Percentiles rank a stretch among this genome's conserved stretches.
phyloP scores from a whole-genome alignment of 2,329 filamentous ascomycete species.

The Fusarium oligoseptatum region DNA sequence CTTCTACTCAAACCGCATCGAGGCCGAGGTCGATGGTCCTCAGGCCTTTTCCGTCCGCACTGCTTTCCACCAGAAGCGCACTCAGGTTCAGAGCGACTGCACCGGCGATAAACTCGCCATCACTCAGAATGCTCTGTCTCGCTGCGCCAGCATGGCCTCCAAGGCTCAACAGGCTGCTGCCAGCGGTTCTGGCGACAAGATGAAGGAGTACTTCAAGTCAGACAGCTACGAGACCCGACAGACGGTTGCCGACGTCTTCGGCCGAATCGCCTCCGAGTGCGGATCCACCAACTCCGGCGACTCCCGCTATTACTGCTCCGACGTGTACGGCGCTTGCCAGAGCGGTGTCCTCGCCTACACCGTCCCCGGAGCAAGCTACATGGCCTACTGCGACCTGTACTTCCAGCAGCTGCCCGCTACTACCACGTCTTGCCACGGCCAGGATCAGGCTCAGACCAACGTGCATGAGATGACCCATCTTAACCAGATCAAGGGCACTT shows the following conservation, averaged over 20 bases:
- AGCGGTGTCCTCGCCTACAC: conserved; percentile 71
- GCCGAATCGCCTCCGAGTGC: conserved; percentile 68
- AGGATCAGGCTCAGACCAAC: conserved; percentile 75
- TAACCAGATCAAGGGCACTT: conserved; percentile 68
- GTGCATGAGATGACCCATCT: conserved; percentile 76
- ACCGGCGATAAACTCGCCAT: conserved; percentile 59
- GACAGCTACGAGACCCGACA: conserved; percentile 58
- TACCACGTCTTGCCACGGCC: conserved; percentile 67
- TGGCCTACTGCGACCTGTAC: conserved; percentile 73
- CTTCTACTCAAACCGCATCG: conserved; percentile 71
- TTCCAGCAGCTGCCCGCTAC: conserved; percentile 67
- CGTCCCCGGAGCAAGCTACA: conserved; percentile 64
- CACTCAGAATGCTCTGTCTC: conserved; percentile 64
- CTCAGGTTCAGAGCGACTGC: conserved; percentile 66
- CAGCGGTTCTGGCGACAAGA: conserved; percentile 62
- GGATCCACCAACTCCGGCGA: conserved; percentile 60
- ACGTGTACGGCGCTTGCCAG: conserved; percentile 66
- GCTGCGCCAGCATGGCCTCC: conserved; percentile 67
- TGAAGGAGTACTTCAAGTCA: conserved; percentile 75
- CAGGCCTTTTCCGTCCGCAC: conserved; percentile 64
- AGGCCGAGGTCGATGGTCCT: conserved; percentile 68
- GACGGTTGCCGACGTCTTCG: conserved; percentile 65
- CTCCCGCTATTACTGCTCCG: conserved; percentile 70
- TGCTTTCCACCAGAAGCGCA: conserved; percentile 65
- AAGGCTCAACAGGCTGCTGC: conserved; percentile 65